Evolutionary conservation across 2,329 filamentous ascomycete species (phyloP), one percentile per base, ranked within the genome.

Genomic region (Gyromitra esculenta): DNA sequence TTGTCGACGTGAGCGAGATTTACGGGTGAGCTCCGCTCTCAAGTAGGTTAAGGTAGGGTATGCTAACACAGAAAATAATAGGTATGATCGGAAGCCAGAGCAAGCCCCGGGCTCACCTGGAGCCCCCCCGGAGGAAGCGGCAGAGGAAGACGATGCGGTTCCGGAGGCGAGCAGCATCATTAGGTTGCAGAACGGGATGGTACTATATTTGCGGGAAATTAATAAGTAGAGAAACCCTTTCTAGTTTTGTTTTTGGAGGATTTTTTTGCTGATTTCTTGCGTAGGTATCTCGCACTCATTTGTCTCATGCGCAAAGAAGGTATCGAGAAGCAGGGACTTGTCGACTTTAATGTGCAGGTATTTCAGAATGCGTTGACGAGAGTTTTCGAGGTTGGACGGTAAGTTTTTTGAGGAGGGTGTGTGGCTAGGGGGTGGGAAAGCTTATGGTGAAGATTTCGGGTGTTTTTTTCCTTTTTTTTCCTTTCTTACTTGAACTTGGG

Each of bases 1-100:
- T 99, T 78, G 95, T 98, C 75, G 96, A 99, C 83, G 92, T 98
- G 69, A 96, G 93, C 37, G 95, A 98, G 82, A 91, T 99, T 50
- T 99, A 97, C 82, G 95, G 94, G 59, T 98, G 77, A 37, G 77
- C 64, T 31, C 11, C 54, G 11, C 62, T 25, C 43, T 56, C 48
- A n/a, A 39, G 35, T 11, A 8, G 8, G 31, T 37, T 11, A 25
- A 3, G 43, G 35, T n/a, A 18, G 1, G 4, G 60, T 35, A 25
- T 25, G 18, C 35, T 74, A 50, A 74, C 25, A 74, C 25, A n/a
- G 39, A 43, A 37, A 60, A 62, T 73, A 15, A 48, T 65, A 80
- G 80, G 9, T 80, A 81, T 37, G 79, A 80, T 64, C 78, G 90
- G 88, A 85, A 78, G 50, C 67, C 63, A 21, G 62, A 50, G 15